Evolutionary conservation across 2,329 filamentous ascomycete species (phyloP), one percentile per base, ranked within the genome.

Genomic region (Scytalidium lignicola): DNA sequence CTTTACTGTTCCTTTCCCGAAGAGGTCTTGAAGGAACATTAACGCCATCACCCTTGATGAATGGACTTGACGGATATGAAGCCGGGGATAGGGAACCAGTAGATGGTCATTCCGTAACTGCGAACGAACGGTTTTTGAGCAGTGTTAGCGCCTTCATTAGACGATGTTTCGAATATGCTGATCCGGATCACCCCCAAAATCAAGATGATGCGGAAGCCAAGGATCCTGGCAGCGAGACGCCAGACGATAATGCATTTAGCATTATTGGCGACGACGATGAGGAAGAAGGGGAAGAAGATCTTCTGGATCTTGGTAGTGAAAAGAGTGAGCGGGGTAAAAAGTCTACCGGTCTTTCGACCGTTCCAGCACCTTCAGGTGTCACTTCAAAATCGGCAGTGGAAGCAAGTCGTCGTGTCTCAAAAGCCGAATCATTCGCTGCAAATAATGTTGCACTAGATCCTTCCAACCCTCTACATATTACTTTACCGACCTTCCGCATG

Each of bases 401-500:
- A 58, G 49, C 67, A 57, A 47, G 68, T 57, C 61, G 67, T 40
- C 64, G 67, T 46, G 74, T 74, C 23, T 83, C 82, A 44, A 85
- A 82, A 63, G 80, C 85, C 7, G 79, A 83, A 61, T 83, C 85
- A 1, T 84, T 90, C 64, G 80, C 86, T 18, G 90, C 90, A 43
- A 37, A 10, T 26, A 99, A 99, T 64, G 83, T 85, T 8, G 93
- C 93, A 1, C 79, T 99, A 3, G 91, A 99, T 64, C 93, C 93
- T 2, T 85, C 90, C 21, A 92, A 95, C 55, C 93, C 93, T 6
- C 78, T 99, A 1, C 88, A 96, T 65, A 96, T 99, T 62, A 97
- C 93, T 1, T 78, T 99, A 1, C 93, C 93, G 1, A 99, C 93
- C 1, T 99, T 99, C 78, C 86, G 93, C 56, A 99, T 99, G 93